phyloP scores from a whole-genome alignment of 1,284 basidiomycete species.

The Cryptococcus hybrid region DNA sequence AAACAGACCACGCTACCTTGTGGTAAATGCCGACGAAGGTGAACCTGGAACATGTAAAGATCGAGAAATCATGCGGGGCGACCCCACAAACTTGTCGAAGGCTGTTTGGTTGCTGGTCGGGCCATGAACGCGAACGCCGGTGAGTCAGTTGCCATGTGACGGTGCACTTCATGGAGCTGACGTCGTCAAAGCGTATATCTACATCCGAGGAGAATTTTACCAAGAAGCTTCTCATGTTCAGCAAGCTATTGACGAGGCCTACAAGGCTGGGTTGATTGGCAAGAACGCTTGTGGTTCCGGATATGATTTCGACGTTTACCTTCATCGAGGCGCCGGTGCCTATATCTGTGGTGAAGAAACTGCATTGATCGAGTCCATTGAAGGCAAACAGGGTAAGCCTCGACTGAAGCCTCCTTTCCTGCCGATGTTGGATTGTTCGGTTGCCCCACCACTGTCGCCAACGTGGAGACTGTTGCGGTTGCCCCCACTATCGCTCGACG shows the following conservation, averaged over 20 bases:
- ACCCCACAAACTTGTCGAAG: slow-evolving; percentile 97
- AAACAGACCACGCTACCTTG: slow-evolving; percentile 82
- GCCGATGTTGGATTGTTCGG: slow-evolving; percentile 97
- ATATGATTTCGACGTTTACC: slow-evolving; percentile 93
- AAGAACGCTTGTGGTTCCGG: slow-evolving; percentile 90
- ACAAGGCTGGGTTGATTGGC: slow-evolving; percentile 87
- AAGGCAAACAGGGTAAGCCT: slow-evolving; percentile 97
- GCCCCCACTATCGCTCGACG: slow-evolving; percentile 95
- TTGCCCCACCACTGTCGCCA: slow-evolving; percentile 95
- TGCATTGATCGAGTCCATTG: slow-evolving; percentile 92
- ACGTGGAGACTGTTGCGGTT: slow-evolving; percentile 97
- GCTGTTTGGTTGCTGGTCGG: slow-evolving; percentile 95
- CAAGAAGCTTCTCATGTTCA: slow-evolving; percentile 92
- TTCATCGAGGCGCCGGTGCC: slow-evolving; percentile 95
- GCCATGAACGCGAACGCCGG: slow-evolving; percentile 92
- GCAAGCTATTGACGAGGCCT: slow-evolving; percentile 93
- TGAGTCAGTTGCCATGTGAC: slow-evolving; percentile 22
- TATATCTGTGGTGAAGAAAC: slow-evolving; percentile 99
- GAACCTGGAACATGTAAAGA: slow-evolving; percentile 98
- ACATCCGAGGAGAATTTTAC: slow-evolving; percentile 97
- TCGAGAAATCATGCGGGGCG: slow-evolving; percentile 95
- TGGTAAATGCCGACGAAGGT: slow-evolving; percentile 98
- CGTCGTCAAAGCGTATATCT: slow-evolving; percentile 75
- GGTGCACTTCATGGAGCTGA: not conserved
- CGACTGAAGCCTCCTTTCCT: slow-evolving; percentile 98